Evolutionary conservation across 148 eudicot species (phyloP), one percentile per base, ranked within the genome.

Genomic region (Polygonum maritimum): DNA sequence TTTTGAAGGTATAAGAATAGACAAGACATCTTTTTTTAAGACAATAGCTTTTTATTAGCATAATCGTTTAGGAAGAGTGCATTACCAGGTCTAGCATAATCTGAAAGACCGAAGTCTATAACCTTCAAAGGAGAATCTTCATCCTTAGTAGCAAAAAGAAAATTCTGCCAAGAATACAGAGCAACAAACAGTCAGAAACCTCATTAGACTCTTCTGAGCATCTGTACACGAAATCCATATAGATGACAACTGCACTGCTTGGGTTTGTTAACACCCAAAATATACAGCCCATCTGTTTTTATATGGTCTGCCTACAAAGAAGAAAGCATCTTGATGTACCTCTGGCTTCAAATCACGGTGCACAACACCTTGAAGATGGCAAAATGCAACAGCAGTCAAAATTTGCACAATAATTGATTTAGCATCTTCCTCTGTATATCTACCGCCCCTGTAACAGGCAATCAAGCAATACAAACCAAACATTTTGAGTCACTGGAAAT

Each of bases 291-390:
- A 67, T 36, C 19, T 5, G 71, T 48, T n/a, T 26, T 9, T 38
- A 75, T 75, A 33, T 13, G 15, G 45, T 75, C 60, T 54, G n/a
- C 9, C 22, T 38, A 67, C 38, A 36, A 15, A 36, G 44, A 67
- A 36, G 19, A 36, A 67, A 67, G 71, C 41, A 67, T 26, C 44
- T 35, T 6, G 55, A 26, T 54, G 62, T 81, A 95, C 99, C 99
- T 95, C 99, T 12, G 98, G 99, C 75, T 95, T 95, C 49, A 95
- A 83, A 81, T 95, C 99, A 16, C 99, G 97, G 86, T 95, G 99
- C 69, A 95, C 98, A 80, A 95, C 98, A 77, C 99, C 99, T 84
- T 95, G 99, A 75, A 92, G 94, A 83, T 95, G 99, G 83, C 98
- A 95, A 84, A 87, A 95, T 79, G 98, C 88, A 76, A 88, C 93